phyloP scores from a whole-genome alignment of 2,329 filamentous ascomycete genomes.

The Sporothrix dimorphospora region DNA sequence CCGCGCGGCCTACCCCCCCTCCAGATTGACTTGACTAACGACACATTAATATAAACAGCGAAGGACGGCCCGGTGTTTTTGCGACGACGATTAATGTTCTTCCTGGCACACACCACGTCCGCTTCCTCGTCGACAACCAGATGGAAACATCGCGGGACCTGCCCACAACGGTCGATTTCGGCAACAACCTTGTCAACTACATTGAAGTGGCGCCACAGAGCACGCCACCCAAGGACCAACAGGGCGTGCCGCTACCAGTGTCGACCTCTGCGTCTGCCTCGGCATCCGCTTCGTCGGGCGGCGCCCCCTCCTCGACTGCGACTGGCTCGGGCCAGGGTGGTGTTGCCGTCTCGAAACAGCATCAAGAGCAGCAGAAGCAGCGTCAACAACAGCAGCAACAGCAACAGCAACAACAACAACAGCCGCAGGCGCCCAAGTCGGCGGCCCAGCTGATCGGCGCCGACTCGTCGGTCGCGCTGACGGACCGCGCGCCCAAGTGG shows the following conservation, averaged over 20 bases:
- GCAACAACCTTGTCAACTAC: conserved; percentile 97
- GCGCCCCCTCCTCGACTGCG: conserved; percentile 34
- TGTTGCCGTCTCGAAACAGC: conserved; percentile 32
- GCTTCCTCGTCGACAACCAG: conserved; percentile 91
- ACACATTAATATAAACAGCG: conserved; percentile 43
- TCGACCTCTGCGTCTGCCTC: conserved; percentile 34
- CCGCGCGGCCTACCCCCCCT: neutral
- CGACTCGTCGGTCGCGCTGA: conserved; percentile 29
- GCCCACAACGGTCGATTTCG: conserved; percentile 95
- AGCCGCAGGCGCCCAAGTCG: neutral
- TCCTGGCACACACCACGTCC: conserved; percentile 93
- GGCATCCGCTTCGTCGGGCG: conserved; percentile 32
- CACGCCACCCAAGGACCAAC: conserved; percentile 45
- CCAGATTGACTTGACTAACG: neutral
- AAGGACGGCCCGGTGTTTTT: conserved; percentile 65
- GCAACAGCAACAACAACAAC: neutral
- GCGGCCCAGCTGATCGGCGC: neutral
- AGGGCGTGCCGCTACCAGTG: neutral
- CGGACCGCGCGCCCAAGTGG: conserved; percentile 49
- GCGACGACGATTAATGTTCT: conserved; percentile 80
- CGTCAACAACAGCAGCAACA: conserved; percentile 6
- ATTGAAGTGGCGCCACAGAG: conserved; percentile 88
- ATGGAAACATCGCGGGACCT: conserved; percentile 87
- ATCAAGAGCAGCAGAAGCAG: conserved; percentile 27
- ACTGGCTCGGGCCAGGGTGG: conserved; percentile 36